A percentile compares a stretch with the other conserved stretches of the same genome.
These are phyloP conservation scores for Wickerhamiella alocasiicola DNA, from an alignment of 805 yeast genomes.

Conservation along the genomic window DNA sequence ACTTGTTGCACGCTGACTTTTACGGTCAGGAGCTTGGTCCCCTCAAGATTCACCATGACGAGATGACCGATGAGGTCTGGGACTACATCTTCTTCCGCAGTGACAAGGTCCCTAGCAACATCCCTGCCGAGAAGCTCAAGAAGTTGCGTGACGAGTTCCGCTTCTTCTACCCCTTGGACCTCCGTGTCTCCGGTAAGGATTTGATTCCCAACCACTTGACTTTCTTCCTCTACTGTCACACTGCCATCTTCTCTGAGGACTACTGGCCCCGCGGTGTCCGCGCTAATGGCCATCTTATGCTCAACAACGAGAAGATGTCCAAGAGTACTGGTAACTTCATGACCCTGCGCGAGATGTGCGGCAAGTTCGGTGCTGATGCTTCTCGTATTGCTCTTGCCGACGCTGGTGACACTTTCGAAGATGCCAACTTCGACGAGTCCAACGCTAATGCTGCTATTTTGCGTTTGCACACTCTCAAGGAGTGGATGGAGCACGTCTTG, in stretches of 20 bases:
- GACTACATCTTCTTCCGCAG: conserved; percentile 75
- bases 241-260: conserved; percentile 79
- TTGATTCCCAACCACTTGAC: conserved; percentile 95
- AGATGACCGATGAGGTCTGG: conserved; percentile 86
- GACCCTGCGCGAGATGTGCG: conserved; percentile 72
- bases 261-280: conserved; percentile 93
- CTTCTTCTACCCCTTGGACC: conserved; percentile 91
- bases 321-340: conserved; percentile 95
- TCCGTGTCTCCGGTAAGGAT: conserved; percentile 89
- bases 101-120: conserved; percentile 39
- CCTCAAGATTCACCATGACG: conserved; percentile 62
- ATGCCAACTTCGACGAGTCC: conserved; percentile 93
- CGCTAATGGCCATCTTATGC: conserved; percentile 87
- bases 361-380: conserved; percentile 95
- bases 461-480: conserved; percentile 81
- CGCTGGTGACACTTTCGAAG: conserved; percentile 96
- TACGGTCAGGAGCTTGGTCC: conserved; percentile 69
- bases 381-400: conserved; percentile 95
- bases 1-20: conserved; percentile 73
- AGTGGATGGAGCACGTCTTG: conserved; percentile 81
- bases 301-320: conserved; percentile 96
- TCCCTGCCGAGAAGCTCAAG: conserved; percentile 55
- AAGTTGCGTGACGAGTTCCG: conserved; percentile 86
- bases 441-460: conserved; percentile 96
- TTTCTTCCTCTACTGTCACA: conserved; percentile 85